These are phyloP conservation scores for Basipetospora chlamydospora DNA, from an alignment of 2,329 filamentous ascomycete species.

Conservation along the genomic window DNA sequence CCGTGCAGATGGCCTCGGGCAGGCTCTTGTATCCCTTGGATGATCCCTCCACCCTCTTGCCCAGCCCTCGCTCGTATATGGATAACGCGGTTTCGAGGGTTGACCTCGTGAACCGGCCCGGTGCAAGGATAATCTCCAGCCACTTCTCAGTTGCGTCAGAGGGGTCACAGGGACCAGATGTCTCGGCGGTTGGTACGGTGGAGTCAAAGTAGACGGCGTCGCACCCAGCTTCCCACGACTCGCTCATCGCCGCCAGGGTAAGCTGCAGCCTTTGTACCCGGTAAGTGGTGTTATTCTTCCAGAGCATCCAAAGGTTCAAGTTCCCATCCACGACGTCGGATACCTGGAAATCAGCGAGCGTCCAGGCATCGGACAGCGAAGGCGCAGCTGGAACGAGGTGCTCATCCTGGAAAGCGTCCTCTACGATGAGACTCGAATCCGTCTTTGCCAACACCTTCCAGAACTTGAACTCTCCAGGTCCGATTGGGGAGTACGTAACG, in stretches of 20 bases:
- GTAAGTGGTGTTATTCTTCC: constrained; percentile 74
- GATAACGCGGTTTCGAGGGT: constrained; percentile 72
- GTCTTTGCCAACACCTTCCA: constrained; percentile 61
- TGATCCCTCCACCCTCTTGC: constrained; percentile 22
- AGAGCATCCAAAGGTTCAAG: constrained; percentile 59
- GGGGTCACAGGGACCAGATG: constrained; percentile 47
- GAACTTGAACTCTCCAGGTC: constrained; percentile 85
- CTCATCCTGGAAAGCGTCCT: constrained; percentile 53
- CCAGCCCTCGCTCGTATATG: constrained; percentile 59
- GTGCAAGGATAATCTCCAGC: constrained; percentile 69
- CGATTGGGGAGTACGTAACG: constrained; percentile 77
- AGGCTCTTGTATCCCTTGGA: constrained; percentile 40
- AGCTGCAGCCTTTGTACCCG: constrained; percentile 62
- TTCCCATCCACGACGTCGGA: constrained; percentile 37
- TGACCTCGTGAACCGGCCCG: constrained; percentile 64
- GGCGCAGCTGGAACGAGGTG: constrained; percentile 45
- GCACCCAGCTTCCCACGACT: constrained; percentile 57
- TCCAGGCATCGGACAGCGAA: constrained; percentile 65
- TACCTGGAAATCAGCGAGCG: constrained; percentile 59
- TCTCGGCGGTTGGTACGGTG: constrained; percentile 35
- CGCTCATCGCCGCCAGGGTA: constrained; percentile 45
- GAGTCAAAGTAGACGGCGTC: constrained; percentile 50
- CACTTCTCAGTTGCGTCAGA: constrained; percentile 69
- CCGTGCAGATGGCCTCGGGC: constrained; percentile 60
- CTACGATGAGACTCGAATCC: constrained; percentile 47